A percentile compares a stretch with the other conserved stretches of the same genome.
Evolutionary conservation across 208 protist genomes (phyloP).

Genomic region (Acanthamoeba sp.): DNA sequence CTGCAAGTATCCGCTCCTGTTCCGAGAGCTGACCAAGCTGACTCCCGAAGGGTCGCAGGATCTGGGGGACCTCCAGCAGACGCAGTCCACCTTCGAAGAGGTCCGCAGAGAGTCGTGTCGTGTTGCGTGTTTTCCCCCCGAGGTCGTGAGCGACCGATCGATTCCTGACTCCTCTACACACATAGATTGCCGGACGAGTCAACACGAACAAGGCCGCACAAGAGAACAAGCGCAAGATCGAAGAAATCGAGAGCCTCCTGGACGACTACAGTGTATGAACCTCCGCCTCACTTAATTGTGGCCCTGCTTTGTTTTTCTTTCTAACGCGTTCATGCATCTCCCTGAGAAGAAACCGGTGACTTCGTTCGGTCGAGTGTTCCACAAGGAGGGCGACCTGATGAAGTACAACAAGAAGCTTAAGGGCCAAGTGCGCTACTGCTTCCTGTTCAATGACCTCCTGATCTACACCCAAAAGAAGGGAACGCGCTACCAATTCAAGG

Average conservation of each 20-base stretch:
- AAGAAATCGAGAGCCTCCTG: neutral
- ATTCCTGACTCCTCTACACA: neutral
- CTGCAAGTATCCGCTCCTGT: slow-evolving; percentile 32
- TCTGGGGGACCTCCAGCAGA: neutral
- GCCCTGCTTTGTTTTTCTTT: neutral
- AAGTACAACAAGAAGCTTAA: slow-evolving; percentile 68
- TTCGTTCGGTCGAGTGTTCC: neutral
- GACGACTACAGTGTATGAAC: neutral
- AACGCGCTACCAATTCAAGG: slow-evolving; percentile 27
- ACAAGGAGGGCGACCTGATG: slow-evolving; percentile 48
- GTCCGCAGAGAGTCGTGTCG: neutral
- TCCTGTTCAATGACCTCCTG: slow-evolving; percentile 61
- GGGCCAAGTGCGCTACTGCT: slow-evolving; percentile 56
- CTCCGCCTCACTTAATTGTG: too few relatives aligned
- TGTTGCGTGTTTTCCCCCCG: neutral
- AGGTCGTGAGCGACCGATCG: too few relatives aligned
- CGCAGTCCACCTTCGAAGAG: slow-evolving; percentile 3
- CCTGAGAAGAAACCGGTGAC: slow-evolving; percentile 13
- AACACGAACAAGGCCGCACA: slow-evolving; percentile 48
- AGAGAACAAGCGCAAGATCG: slow-evolving; percentile 27
- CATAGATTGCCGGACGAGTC: slow-evolving; percentile 17
- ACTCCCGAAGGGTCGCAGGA: neutral
- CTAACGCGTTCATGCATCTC: too few relatives aligned
- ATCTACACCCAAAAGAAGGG: slow-evolving; percentile 70
- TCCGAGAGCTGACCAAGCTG: slow-evolving; percentile 35